A percentile compares a stretch with the other conserved stretches of the same genome.
These are phyloP conservation scores for Citrus unshiu DNA, from an alignment of 345 rosid genomes.

Conservation along the genomic window DNA sequence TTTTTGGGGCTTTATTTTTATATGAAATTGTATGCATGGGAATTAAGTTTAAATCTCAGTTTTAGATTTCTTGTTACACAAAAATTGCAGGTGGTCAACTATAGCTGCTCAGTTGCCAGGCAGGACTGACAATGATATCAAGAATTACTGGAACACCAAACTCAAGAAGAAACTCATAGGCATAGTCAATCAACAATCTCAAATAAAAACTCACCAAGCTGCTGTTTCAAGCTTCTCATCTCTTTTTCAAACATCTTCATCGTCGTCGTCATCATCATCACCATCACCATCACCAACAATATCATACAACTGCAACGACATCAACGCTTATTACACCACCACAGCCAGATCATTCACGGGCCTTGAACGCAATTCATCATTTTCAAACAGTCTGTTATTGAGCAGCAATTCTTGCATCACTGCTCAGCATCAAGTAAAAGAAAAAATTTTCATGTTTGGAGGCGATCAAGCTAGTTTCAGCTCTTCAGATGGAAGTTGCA, in stretches of 20 bases:
- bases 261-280: constrained; percentile 4
- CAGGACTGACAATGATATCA: constrained; percentile 88
- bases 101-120: constrained; percentile 89
- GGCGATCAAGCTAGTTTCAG: constrained; percentile 47
- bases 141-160: constrained; percentile 94
- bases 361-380: constrained; percentile 22
- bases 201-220: constrained; percentile 17
- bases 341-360: constrained; percentile 19
- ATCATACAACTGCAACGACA: constrained; percentile 29
- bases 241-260: constrained; percentile 27
- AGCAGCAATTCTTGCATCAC: constrained; percentile 25
- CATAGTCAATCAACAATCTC: constrained; percentile 21
- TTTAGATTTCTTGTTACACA: constrained; percentile 1
- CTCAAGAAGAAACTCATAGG: constrained; percentile 77
- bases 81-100: constrained; percentile 65
- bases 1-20: background rate
- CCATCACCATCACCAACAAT: constrained; percentile 16
- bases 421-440: constrained; percentile 25
- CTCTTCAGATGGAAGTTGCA: constrained; percentile 60
- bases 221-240: constrained; percentile 11
- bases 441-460: constrained; percentile 29
- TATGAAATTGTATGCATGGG: background rate
- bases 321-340: constrained; percentile 18
- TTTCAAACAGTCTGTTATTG: constrained; percentile 32
- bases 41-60: background rate